Conservation (phyloP, 495 filamentous ascomycete species). For the Aspergillus conjunctus region DNA sequence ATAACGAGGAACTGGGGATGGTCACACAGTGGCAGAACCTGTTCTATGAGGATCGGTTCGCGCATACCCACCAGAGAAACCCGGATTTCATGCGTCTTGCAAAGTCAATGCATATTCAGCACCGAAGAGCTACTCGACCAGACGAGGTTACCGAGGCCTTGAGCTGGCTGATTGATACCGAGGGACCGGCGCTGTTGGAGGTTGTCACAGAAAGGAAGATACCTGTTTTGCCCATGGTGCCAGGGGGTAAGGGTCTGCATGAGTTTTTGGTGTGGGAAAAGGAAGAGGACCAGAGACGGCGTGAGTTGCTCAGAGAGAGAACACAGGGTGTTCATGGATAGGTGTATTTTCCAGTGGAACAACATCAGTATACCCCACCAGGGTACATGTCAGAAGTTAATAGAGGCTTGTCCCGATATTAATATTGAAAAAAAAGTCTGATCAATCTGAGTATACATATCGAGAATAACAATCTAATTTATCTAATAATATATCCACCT, state of each 20-base stretch:
- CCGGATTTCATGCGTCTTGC: constrained; percentile 84
- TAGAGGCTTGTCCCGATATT: too few species aligned
- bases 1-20: constrained; percentile 96
- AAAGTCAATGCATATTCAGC: constrained; percentile 62
- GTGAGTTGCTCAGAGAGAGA: too few species aligned
- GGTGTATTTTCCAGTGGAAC: too few species aligned
- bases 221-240: constrained; percentile 96
- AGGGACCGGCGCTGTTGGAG: constrained; percentile 74
- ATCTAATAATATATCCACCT: too few species aligned
- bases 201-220: constrained; percentile 78
- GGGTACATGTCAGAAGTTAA: too few species aligned
- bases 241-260: constrained; percentile 79
- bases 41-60: constrained; percentile 90
- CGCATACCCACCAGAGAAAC: constrained; percentile 89
- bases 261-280: constrained; percentile 59
- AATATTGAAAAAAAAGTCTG: too few species aligned
- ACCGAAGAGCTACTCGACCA: background rate
- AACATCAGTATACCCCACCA: too few species aligned
- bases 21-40: constrained; percentile 94
- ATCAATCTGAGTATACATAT: too few species aligned
- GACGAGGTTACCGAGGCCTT: constrained; percentile 37
- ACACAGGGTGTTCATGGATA: too few species aligned
- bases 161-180: constrained; percentile 82
- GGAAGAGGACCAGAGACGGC: too few species aligned
- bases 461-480: too few species aligned